Conservation (phyloP, 2,329 filamentous ascomycete genomes). For the Westerdykella sp. region DNA sequence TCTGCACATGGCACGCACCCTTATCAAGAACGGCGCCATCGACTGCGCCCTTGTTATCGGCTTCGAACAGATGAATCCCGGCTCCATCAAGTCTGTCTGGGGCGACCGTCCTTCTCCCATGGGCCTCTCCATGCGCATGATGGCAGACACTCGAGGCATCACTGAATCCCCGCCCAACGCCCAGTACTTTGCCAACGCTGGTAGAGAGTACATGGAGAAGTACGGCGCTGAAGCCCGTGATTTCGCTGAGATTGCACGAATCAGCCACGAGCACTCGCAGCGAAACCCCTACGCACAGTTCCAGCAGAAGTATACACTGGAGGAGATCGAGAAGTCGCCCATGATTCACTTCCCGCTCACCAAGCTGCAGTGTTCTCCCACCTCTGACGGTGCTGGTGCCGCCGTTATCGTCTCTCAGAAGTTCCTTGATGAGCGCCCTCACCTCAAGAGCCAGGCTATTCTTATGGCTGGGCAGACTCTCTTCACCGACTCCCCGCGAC, state of each 20-base stretch:
- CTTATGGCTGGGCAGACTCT: conserved; percentile 82
- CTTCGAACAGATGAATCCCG: conserved; percentile 96
- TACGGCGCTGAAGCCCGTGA: conserved; percentile 77
- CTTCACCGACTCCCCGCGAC: conserved; percentile 69
- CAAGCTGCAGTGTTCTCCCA: conserved; percentile 94
- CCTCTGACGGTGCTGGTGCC: conserved; percentile 83
- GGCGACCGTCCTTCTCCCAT: conserved; percentile 76
- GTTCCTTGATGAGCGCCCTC: conserved; percentile 77
- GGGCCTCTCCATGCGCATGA: conserved; percentile 67
- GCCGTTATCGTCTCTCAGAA: conserved; percentile 81
- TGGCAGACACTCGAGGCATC: conserved; percentile 71
- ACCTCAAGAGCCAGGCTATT: conserved; percentile 73
- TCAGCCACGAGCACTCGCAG: conserved; percentile 85
- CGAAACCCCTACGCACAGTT: conserved; percentile 96
- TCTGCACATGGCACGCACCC: conserved; percentile 69
- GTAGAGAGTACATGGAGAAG: conserved; percentile 90
- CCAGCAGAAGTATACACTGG: conserved; percentile 76
- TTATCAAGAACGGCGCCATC: conserved; percentile 70
- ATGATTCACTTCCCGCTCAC: conserved; percentile 81
- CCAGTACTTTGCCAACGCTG: conserved; percentile 93
- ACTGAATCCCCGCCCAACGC: conserved; percentile 76
- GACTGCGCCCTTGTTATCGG: conserved; percentile 87
- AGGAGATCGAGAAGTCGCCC: conserved; percentile 69
- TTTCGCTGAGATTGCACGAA: conserved; percentile 85
- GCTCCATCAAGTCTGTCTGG: conserved; percentile 72